Percentiles rank a stretch among this genome's conserved stretches.
Conservation (phyloP, 169 alveolate genomes). For the Plasmodium cynomolgi region DNA sequence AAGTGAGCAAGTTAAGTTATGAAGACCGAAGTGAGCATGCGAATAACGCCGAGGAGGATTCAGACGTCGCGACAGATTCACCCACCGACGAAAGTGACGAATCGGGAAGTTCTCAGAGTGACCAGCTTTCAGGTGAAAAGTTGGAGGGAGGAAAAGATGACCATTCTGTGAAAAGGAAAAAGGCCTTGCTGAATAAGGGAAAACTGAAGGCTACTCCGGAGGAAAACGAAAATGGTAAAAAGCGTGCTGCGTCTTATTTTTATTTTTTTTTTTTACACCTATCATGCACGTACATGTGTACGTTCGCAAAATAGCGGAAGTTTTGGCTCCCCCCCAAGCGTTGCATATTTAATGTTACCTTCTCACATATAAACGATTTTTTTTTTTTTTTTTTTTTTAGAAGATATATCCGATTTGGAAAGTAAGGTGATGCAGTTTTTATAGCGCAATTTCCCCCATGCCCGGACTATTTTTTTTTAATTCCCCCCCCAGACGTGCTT, state of each 20-base stretch:
- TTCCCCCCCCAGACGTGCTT: not conserved
- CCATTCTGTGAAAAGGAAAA: not conserved
- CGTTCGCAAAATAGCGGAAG: not conserved
- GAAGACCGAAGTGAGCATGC: not conserved
- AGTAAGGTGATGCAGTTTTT: slow-evolving; percentile 56
- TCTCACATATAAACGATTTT: not conserved
- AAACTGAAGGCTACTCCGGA: not conserved
- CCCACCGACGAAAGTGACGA: not conserved
- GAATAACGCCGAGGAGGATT: not conserved
- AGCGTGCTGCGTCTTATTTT: not conserved
- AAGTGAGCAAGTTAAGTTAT: slow-evolving; percentile 28
- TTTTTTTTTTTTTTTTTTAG: slow-evolving; percentile 39
- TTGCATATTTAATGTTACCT: not conserved
- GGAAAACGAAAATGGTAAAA: slow-evolving; percentile 26
- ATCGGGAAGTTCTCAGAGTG: not conserved
- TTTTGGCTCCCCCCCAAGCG: not conserved
- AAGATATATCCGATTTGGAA: slow-evolving; percentile 59
- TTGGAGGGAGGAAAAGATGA: not conserved
- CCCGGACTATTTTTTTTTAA: slow-evolving; percentile 3
- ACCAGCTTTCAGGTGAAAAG: not conserved
- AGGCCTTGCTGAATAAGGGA: not conserved
- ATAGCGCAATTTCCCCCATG: not conserved
- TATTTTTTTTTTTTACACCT: not conserved
- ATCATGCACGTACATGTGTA: not conserved
- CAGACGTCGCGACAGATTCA: not conserved